These are phyloP conservation scores for Xylaria hypoxylon DNA, from an alignment of 2,329 filamentous ascomycete species.

Conservation along the genomic window DNA sequence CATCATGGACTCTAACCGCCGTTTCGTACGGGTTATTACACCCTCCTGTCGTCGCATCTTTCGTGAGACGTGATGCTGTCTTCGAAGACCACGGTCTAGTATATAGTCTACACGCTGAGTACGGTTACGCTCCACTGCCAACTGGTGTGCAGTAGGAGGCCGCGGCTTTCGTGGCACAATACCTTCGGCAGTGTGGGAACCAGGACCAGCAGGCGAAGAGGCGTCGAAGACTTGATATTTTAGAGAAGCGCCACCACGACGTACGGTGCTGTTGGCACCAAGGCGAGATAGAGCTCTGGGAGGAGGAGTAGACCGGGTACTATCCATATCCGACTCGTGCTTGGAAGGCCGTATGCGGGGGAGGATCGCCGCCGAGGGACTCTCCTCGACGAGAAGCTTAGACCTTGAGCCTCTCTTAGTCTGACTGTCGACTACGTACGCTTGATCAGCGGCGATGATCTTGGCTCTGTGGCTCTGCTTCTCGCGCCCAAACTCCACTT, in stretches of 20 bases:
- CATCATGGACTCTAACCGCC: conserved; percentile 67
- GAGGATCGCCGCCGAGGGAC: conserved; percentile 66
- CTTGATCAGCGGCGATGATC: conserved; percentile 81
- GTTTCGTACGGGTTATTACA: conserved; percentile 73
- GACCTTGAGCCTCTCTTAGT: conserved; percentile 63
- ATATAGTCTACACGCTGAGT: conserved; percentile 85
- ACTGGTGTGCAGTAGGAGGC: conserved; percentile 83
- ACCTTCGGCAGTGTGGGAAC: conserved; percentile 63
- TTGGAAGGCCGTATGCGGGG: conserved; percentile 72
- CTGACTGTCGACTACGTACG: conserved; percentile 72
- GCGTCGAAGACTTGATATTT: conserved; percentile 71
- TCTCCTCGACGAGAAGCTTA: conserved; percentile 61
- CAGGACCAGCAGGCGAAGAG: conserved; percentile 68
- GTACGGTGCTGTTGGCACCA: conserved; percentile 52
- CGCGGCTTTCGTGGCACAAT: conserved; percentile 73
- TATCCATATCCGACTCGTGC: conserved; percentile 68
- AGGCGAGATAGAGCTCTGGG: conserved; percentile 56
- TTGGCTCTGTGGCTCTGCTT: conserved; percentile 80
- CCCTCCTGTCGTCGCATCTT: conserved; percentile 73
- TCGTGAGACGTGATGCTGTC: conserved; percentile 72
- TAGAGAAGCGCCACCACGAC: conserved; percentile 61
- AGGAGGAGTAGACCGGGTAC: conserved; percentile 64
- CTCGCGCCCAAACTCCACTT: conserved; percentile 51
- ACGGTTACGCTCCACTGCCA: conserved; percentile 82
- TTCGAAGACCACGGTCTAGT: conserved; percentile 78